Evolutionary conservation across 768 basidiomycete species (phyloP).

Genomic region (Postia placenta): DNA sequence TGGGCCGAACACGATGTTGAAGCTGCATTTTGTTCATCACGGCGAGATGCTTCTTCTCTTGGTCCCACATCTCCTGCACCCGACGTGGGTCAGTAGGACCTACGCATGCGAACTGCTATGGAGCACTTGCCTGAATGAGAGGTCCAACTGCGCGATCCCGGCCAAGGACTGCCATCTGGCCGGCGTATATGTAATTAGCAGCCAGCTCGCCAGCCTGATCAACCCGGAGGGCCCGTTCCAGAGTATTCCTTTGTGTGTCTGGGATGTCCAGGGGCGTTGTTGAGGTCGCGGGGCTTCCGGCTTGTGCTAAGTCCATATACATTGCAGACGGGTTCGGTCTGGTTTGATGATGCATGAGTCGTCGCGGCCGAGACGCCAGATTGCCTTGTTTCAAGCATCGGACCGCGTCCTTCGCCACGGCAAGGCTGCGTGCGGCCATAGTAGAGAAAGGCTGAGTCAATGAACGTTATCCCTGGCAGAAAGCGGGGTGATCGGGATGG

Average conservation of each 20-base stretch:
- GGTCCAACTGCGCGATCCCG: conserved; percentile 47
- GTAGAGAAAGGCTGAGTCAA: no score
- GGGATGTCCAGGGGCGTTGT: conserved; percentile 54
- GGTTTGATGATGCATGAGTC: no score
- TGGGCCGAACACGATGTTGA: conserved; percentile 84
- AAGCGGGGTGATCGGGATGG: no score
- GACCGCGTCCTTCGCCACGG: no score
- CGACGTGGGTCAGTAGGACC: neutral
- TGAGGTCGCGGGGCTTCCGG: conserved; percentile 34
- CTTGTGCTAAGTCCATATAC: conserved; percentile 38
- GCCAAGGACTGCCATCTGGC: conserved; percentile 74
- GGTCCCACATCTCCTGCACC: conserved; percentile 95
- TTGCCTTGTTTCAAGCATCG: no score
- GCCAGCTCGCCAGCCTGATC: conserved; percentile 96
- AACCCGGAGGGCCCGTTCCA: conserved; percentile 75
- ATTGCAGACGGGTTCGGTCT: conserved; percentile 34
- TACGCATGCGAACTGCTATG: no score
- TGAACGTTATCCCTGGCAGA: no score
- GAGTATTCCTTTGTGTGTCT: conserved; percentile 36
- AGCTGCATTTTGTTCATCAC: conserved; percentile 82
- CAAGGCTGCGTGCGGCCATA: no score
- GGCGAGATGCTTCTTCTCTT: conserved; percentile 85
- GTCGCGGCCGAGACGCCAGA: no score
- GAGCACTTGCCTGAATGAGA: conserved; percentile 63
- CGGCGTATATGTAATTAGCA: conserved; percentile 92